A percentile compares a stretch with the other conserved stretches of the same genome.
Conservation (phyloP, 1,284 basidiomycete genomes). For the Cryptococcus sp. region DNA sequence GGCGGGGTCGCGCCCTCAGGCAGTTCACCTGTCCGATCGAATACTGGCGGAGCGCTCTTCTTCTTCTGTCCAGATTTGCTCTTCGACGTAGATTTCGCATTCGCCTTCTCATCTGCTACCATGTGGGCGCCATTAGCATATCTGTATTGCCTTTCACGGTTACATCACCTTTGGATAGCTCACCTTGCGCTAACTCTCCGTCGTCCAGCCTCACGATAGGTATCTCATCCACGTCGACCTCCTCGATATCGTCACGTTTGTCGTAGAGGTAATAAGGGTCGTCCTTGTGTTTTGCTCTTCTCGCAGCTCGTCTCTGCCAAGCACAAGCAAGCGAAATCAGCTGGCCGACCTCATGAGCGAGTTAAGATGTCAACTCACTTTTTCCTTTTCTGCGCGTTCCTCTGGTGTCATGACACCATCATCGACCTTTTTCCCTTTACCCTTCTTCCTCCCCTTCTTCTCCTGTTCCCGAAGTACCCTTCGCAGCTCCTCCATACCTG, state of each 20-base stretch:
- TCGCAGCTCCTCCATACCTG: conserved; percentile 53
- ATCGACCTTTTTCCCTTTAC: conserved; percentile 34
- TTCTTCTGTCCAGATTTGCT: conserved; percentile 12
- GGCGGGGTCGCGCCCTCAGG: conserved; percentile 61
- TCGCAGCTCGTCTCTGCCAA: conserved; percentile 68
- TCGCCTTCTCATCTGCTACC: too few relatives aligned
- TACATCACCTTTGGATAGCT: conserved; percentile 1
- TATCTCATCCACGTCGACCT: conserved; percentile 76
- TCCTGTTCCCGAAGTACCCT: conserved; percentile 53
- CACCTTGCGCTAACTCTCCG: conserved; percentile 20
- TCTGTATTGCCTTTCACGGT: too few relatives aligned
- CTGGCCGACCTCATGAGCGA: too few relatives aligned
- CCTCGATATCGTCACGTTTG: conserved; percentile 58
- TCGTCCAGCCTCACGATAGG: conserved; percentile 76
- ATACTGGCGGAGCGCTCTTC: conserved; percentile 39
- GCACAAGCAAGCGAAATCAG: neutral
- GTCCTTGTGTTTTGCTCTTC: conserved; percentile 70
- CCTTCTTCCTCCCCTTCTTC: conserved; percentile 50
- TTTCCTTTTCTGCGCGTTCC: conserved; percentile 46
- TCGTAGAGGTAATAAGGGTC: conserved; percentile 83
- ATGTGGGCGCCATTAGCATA: too few relatives aligned
- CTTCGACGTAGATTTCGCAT: conserved; percentile 10
- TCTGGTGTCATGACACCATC: conserved; percentile 41
- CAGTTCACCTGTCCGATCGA: conserved; percentile 83
- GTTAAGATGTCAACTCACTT: conserved; percentile 34